Evolutionary conservation across 1,139 yeast species (phyloP).

Genomic region (Scheffersomyces stambukii): DNA sequence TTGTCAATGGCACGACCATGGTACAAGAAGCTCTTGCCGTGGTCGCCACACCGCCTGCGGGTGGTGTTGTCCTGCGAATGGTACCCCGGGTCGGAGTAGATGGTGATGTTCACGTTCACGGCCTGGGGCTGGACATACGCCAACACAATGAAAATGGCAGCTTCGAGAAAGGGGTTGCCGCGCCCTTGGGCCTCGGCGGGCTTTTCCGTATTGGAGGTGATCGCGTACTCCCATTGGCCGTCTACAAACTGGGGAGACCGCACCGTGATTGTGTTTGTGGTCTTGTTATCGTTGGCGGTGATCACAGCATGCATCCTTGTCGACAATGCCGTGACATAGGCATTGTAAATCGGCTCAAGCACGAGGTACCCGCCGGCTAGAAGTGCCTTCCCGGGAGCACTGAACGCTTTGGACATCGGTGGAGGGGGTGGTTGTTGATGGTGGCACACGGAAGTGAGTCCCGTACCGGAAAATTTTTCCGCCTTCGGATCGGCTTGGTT

Average conservation of each 20-base stretch:
- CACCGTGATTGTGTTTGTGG: conserved; percentile 36
- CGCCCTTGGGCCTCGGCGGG: conserved; percentile 17
- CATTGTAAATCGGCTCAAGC: conserved; percentile 65
- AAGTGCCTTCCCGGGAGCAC: conserved; percentile 95
- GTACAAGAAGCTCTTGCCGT: conserved; percentile 46
- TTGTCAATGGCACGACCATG: conserved; percentile 59
- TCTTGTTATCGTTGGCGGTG: conserved; percentile 6
- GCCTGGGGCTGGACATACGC: conserved; percentile 42
- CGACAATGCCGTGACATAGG: conserved; percentile 85
- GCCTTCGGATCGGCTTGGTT: conserved; percentile 1
- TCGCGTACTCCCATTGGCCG: conserved; percentile 64
- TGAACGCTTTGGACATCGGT: conserved; percentile 44
- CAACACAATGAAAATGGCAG: conserved; percentile 54
- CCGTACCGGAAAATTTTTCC: conserved; percentile 1
- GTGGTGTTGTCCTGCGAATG: conserved; percentile 65
- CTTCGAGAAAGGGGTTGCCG: conserved; percentile 71
- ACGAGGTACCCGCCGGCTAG: conserved; percentile 94
- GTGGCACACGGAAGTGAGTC: no score
- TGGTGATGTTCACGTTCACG: conserved; percentile 46
- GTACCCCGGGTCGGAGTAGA: conserved; percentile 85
- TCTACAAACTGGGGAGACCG: conserved; percentile 75
- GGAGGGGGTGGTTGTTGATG: conserved; percentile 1
- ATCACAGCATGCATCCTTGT: conserved; percentile 80
- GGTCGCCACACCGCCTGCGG: conserved; percentile 25
- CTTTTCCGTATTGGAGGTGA: conserved; percentile 11